These are phyloP conservation scores for Hibiscus mutabilis DNA, from an alignment of 345 rosid genomes.

Conservation along the genomic window DNA sequence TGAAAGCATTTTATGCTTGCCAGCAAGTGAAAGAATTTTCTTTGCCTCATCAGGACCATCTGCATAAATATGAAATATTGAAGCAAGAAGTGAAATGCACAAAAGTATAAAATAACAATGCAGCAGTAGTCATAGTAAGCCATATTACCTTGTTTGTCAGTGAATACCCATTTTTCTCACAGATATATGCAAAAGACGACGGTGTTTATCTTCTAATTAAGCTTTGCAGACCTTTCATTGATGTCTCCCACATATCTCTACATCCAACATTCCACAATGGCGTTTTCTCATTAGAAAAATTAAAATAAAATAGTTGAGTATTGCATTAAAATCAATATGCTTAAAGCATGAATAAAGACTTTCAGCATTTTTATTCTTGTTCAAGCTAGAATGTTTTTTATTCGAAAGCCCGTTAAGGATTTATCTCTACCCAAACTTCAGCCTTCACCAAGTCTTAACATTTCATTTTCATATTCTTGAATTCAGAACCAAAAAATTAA, in stretches of 20 bases:
- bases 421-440: background rate
- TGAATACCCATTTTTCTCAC: conserved; percentile 74
- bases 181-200: conserved; percentile 75
- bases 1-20: conserved; percentile 7
- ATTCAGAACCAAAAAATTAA: background rate
- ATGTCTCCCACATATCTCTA: conserved; percentile 99
- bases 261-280: conserved; percentile 14
- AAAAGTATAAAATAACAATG: background rate
- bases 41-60: conserved; percentile 76
- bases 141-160: conserved; percentile 61
- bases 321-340: background rate
- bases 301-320: background rate
- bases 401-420: background rate
- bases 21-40: conserved; percentile 75
- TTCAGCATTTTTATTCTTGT: background rate
- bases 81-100: background rate
- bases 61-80: conserved; percentile 23
- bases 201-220: conserved; percentile 78
- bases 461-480: background rate
- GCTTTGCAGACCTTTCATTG: conserved; percentile 87
- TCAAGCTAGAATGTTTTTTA: background rate
- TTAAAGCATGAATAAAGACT: background rate
- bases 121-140: background rate
- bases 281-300: background rate
- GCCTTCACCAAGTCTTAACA: background rate